phyloP scores from a whole-genome alignment of 306 rosid species.

The Quercus mongolica region DNA sequence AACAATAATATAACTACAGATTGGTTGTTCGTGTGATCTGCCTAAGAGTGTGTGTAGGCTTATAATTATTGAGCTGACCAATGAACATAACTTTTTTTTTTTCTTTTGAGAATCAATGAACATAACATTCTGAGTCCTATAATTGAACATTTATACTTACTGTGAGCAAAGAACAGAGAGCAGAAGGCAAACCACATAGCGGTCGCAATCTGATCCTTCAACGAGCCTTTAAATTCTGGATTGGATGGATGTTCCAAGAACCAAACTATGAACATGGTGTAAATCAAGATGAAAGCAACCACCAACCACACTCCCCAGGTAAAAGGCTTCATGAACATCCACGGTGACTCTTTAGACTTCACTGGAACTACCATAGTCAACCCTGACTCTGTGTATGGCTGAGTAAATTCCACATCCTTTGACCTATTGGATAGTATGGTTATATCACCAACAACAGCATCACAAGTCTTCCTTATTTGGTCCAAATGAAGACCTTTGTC shows the following conservation, averaged over 20 bases:
- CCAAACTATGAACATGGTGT: constrained; percentile 61
- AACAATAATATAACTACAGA: too few relatives aligned
- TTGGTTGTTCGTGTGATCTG: too few relatives aligned
- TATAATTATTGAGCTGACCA: too few relatives aligned
- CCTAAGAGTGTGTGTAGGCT: too few relatives aligned
- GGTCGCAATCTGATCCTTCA: constrained; percentile 51
- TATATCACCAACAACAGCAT: constrained; percentile 59
- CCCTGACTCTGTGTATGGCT: constrained; percentile 65
- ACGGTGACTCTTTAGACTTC: constrained; percentile 29
- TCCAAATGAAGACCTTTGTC: constrained; percentile 12
- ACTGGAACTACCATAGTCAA: constrained; percentile 49
- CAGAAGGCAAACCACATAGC: constrained; percentile 64
- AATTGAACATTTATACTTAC: constrained; percentile 36
- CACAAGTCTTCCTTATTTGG: constrained; percentile 43
- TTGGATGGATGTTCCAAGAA: constrained; percentile 47
- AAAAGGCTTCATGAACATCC: constrained; percentile 72
- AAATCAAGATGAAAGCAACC: constrained; percentile 33
- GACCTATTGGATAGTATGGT: constrained; percentile 45
- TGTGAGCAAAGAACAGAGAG: constrained; percentile 70
- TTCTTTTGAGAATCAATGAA: too few relatives aligned
- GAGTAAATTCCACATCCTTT: constrained; percentile 53
- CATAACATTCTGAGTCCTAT: neutral
- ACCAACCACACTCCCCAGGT: constrained; percentile 62
- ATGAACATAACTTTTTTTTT: too few relatives aligned
- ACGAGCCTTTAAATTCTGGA: constrained; percentile 50